These are phyloP conservation scores for Daldinia childiae DNA, from an alignment of 495 filamentous ascomycete species.

Conservation along the genomic window DNA sequence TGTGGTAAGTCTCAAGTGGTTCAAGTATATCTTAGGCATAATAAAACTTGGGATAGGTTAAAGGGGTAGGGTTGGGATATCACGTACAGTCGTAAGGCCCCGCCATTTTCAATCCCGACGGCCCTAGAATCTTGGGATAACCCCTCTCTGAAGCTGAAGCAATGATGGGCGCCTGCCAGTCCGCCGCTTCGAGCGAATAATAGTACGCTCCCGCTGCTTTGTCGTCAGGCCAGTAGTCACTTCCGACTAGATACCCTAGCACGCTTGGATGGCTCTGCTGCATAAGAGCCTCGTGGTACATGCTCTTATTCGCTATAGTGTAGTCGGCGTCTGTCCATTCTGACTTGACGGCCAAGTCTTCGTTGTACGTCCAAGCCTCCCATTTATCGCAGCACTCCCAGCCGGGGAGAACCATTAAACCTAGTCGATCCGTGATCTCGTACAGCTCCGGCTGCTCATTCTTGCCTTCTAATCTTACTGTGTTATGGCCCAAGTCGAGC, in stretches of 20 bases:
- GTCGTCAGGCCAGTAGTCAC: constrained; percentile 71
- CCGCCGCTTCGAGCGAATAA: constrained; percentile 56
- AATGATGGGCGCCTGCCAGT: constrained; percentile 68
- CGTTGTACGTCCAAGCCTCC: constrained; percentile 72
- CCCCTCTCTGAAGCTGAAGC: constrained; percentile 66
- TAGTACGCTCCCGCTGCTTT: constrained; percentile 62
- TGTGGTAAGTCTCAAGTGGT: background rate
- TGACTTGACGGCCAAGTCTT: constrained; percentile 56
- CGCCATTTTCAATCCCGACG: constrained; percentile 72
- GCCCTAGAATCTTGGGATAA: constrained; percentile 60
- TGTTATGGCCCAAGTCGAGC: constrained; percentile 70
- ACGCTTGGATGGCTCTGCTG: constrained; percentile 67
- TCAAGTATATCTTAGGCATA: too few species aligned
- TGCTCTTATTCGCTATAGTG: constrained; percentile 59
- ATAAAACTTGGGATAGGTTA: background rate
- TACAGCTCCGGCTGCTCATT: constrained; percentile 70
- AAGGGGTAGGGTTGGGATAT: background rate
- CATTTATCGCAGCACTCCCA: constrained; percentile 79
- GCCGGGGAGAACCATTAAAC: constrained; percentile 69
- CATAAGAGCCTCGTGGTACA: constrained; percentile 68
- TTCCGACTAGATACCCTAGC: constrained; percentile 66
- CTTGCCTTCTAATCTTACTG: constrained; percentile 71
- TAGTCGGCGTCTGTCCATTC: constrained; percentile 66
- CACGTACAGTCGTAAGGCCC: constrained; percentile 69
- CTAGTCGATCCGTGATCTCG: constrained; percentile 64